Conservation (phyloP, 2,329 filamentous ascomycete genomes). For the Aureobasidium sp. region DNA sequence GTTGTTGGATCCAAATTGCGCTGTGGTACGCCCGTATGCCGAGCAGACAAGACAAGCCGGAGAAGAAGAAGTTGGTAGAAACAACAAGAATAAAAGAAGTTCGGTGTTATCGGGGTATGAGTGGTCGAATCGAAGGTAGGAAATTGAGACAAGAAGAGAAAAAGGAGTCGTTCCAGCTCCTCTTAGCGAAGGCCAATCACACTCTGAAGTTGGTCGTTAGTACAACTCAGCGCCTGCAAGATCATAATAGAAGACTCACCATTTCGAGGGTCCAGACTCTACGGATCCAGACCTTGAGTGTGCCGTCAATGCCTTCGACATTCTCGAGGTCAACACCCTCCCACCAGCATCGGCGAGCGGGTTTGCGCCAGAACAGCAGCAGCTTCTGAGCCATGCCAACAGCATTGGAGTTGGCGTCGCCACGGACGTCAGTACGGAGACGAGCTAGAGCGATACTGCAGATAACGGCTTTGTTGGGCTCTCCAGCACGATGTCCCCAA, state of each 20-base stretch:
- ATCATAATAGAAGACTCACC: constrained; percentile 38
- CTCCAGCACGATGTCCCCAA: constrained; percentile 95
- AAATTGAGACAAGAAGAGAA: background rate
- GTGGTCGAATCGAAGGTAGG: constrained; percentile 10
- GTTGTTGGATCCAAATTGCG: background rate
- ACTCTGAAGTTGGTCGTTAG: constrained; percentile 17
- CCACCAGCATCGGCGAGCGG: constrained; percentile 96
- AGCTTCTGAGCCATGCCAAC: constrained; percentile 99
- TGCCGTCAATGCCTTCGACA: constrained; percentile 84
- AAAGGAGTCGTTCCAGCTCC: background rate
- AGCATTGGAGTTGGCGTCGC: constrained; percentile 62
- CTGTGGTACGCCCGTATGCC: background rate
- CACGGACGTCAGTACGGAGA: constrained; percentile 76
- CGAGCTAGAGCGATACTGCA: constrained; percentile 92
- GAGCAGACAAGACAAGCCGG: background rate
- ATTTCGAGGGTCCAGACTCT: constrained; percentile 98
- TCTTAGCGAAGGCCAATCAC: constrained; percentile 23
- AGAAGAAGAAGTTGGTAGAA: background rate
- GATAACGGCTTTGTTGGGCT: constrained; percentile 97
- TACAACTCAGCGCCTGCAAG: background rate
- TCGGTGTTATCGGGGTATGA: constrained; percentile 12
- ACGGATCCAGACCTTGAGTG: constrained; percentile 95
- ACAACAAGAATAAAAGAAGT: constrained; percentile 8
- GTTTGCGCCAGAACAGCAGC: constrained; percentile 95
- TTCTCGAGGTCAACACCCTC: constrained; percentile 88